Percentiles rank a stretch among this genome's conserved stretches.
These are phyloP conservation scores for Tuber magnatum DNA, from an alignment of 495 filamentous ascomycete species.

Conservation along the genomic window DNA sequence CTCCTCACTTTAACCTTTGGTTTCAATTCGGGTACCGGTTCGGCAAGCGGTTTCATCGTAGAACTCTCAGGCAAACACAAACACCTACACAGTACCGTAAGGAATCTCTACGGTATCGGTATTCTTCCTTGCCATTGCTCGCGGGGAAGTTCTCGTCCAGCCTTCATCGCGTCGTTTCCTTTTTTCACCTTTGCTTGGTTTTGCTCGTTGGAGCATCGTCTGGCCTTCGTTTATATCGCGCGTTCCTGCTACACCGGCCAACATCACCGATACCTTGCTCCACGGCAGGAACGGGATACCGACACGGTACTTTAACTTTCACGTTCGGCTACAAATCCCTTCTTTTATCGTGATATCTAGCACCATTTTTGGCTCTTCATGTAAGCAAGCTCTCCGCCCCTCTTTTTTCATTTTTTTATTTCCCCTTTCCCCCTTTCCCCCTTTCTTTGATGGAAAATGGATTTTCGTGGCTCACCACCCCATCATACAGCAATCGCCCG, in stretches of 20 bases:
- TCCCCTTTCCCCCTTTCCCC: too few relatives aligned
- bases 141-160: background rate
- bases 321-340: background rate
- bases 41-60: background rate
- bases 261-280: background rate
- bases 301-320: background rate
- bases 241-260: background rate
- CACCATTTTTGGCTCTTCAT: background rate
- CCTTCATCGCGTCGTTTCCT: background rate
- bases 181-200: background rate
- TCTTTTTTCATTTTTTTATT: background rate
- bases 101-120: background rate
- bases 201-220: background rate
- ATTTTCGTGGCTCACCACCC: background rate
- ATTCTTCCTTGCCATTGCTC: background rate
- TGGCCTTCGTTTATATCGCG: background rate
- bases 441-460: background rate
- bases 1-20: background rate
- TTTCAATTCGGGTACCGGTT: background rate
- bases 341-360: background rate
- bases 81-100: background rate
- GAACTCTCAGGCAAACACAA: background rate
- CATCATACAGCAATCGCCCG: background rate
- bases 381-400: background rate
- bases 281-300: background rate